These are phyloP conservation scores for Claviceps monticola DNA, from an alignment of 2,329 filamentous ascomycete genomes.

Conservation along the genomic window DNA sequence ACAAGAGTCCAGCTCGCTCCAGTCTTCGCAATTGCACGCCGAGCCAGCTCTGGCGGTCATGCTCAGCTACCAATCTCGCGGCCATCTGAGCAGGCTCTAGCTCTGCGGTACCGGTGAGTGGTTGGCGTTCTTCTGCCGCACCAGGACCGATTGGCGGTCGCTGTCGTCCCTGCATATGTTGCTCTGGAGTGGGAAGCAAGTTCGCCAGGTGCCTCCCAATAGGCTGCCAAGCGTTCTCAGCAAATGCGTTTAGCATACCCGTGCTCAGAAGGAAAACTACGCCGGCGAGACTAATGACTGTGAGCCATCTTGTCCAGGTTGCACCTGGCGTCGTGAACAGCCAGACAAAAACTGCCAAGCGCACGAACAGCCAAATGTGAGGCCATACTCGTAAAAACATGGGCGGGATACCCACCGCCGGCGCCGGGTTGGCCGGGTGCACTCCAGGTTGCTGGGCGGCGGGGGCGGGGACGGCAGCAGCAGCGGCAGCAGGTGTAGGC, in stretches of 20 bases:
- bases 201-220: slow-evolving; percentile 45
- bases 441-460: slow-evolving; percentile 6
- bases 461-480: not conserved
- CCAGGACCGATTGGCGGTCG: slow-evolving; percentile 11
- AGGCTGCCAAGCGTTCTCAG: slow-evolving; percentile 41
- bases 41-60: slow-evolving; percentile 19
- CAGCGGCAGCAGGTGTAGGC: not conserved
- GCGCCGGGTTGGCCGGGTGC: slow-evolving; percentile 26
- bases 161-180: slow-evolving; percentile 7
- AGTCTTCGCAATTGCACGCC: slow-evolving; percentile 32
- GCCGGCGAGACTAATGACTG: slow-evolving; percentile 38
- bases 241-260: slow-evolving; percentile 41
- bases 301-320: slow-evolving; percentile 46
- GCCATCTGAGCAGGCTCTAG: slow-evolving; percentile 38
- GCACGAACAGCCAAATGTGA: slow-evolving; percentile 47
- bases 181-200: slow-evolving; percentile 38
- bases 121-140: slow-evolving; percentile 14
- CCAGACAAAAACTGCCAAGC: slow-evolving; percentile 47
- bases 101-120: slow-evolving; percentile 14
- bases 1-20: slow-evolving; percentile 47
- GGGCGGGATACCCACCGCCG: slow-evolving; percentile 17
- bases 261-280: slow-evolving; percentile 46
- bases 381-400: slow-evolving; percentile 33
- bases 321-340: slow-evolving; percentile 46
- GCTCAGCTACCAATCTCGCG: slow-evolving; percentile 35